Base-by-base conservation (phyloP, 2,329 filamentous ascomycete genomes). In the Cladosporium velox region DNA sequence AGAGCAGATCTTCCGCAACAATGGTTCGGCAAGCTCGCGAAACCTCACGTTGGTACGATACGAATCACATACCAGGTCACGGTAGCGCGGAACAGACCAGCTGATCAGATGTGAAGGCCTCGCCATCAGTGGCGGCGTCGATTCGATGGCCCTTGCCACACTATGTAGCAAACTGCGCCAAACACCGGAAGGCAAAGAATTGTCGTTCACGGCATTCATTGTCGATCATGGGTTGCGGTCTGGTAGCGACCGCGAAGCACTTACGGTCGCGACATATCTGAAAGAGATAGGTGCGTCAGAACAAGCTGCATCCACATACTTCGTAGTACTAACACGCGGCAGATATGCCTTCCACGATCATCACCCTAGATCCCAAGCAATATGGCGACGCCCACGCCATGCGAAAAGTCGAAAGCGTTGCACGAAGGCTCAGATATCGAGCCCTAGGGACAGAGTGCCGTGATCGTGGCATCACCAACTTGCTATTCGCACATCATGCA, bases 111-210 rank as follows among this genome's bases (percentile, higher is more conserved):
- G 4, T 30, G 4, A 52, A 80, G 81, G 85, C 64, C 81, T 98
- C 67, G 95, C 93, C 18, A 83, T 98, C 68, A 97, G 93, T 74
- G 95, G 95, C 28, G 95, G 95, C 8, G 91, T 95, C 47, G 95
- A 99, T 78, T 98, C 94, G n/a, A 99, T 98, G 93, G 94, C 94
- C 32, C 83, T 99, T 67, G 92, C 93, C 65, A 88, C 83, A 67
- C 84, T 98, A 41, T 91, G 91, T 65, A 62, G 51, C n/a, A 34
- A 28, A n/a, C 12, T 57, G 32, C 41, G 61, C 34, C 21, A 55
- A 60, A 18, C 7, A 2, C 14, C 15, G 18, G 26, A 18, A 52
- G n/a, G 35, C 7, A 10, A 44, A 44, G 70, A 67, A 58, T 64
- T 62, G 54, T 63, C 44, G 70, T 79, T 85, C 24, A 82, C 81